phyloP scores from a whole-genome alignment of 1,284 basidiomycete genomes.

The Melampsora americana region DNA sequence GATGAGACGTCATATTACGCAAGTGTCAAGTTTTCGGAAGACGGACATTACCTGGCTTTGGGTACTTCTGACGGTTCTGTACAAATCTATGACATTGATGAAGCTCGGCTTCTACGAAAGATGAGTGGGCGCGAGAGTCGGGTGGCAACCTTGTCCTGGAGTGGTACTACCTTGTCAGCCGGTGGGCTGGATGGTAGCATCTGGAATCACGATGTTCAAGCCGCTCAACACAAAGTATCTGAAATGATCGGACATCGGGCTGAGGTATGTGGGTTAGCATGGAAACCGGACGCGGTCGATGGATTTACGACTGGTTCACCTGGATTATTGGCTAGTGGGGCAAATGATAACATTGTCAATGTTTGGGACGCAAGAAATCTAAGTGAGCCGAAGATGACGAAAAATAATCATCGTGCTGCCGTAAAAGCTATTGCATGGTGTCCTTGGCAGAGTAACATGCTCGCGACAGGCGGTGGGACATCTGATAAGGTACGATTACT shows the following conservation, averaged over 20 bases:
- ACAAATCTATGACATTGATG: slow-evolving; percentile 92
- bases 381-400: slow-evolving; percentile 70
- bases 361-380: slow-evolving; percentile 82
- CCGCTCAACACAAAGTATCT: slow-evolving; percentile 80
- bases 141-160: slow-evolving; percentile 77
- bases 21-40: slow-evolving; percentile 77
- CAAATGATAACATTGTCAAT: slow-evolving; percentile 94
- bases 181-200: slow-evolving; percentile 88
- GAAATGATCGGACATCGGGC: slow-evolving; percentile 82
- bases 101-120: slow-evolving; percentile 73
- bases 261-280: slow-evolving; percentile 73
- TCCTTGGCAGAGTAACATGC: slow-evolving; percentile 86
- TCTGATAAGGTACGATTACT: slow-evolving; percentile 91
- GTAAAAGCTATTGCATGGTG: slow-evolving; percentile 98
- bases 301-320: slow-evolving; percentile 44
- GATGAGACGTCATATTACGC: slow-evolving; percentile 60
- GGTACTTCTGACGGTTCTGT: slow-evolving; percentile 81
- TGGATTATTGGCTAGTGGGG: slow-evolving; percentile 84
- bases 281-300: slow-evolving; percentile 68
- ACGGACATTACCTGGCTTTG: slow-evolving; percentile 81
- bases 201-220: slow-evolving; percentile 86
- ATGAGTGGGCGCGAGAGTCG: slow-evolving; percentile 80
- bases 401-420: slow-evolving; percentile 87
- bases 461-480: slow-evolving; percentile 91
- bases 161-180: slow-evolving; percentile 76